Percentiles rank a stretch among this genome's conserved stretches.
Evolutionary conservation across 2,329 filamentous ascomycete genomes (phyloP).

Genomic region (Chaetomiaceae sp.): DNA sequence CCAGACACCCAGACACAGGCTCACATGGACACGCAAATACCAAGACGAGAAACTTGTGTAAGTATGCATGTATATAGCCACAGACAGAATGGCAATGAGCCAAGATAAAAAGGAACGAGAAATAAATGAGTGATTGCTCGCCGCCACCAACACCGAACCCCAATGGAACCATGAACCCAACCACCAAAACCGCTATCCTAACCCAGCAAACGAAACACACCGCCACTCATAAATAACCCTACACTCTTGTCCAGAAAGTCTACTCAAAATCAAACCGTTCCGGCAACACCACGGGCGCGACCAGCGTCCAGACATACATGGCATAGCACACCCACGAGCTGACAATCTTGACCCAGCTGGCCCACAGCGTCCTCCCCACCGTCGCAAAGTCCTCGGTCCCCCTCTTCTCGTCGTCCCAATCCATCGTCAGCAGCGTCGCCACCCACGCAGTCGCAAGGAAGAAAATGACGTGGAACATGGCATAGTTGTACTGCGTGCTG

Average conservation of each 20-base stretch:
- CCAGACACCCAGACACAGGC: too few relatives aligned
- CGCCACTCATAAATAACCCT: too few relatives aligned
- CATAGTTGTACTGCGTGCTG: conserved; percentile 92
- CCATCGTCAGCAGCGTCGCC: conserved; percentile 77
- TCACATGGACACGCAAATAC: too few relatives aligned
- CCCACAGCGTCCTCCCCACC: conserved; percentile 92
- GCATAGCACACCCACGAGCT: conserved; percentile 95
- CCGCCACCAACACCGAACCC: too few relatives aligned
- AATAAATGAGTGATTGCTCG: too few relatives aligned
- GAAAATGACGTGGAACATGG: conserved; percentile 96
- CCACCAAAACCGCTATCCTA: too few relatives aligned
- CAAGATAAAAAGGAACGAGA: background rate
- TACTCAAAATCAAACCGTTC: conserved; percentile 71
- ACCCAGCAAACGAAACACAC: too few relatives aligned
- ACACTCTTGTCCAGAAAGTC: too few relatives aligned
- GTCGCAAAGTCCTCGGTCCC: conserved; percentile 70
- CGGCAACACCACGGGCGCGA: conserved; percentile 80
- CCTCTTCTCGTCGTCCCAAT: conserved; percentile 61
- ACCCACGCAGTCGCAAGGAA: conserved; percentile 96
- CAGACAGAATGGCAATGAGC: too few relatives aligned
- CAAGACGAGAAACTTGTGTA: too few relatives aligned
- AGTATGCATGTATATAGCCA: too few relatives aligned
- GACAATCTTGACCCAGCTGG: conserved; percentile 98
- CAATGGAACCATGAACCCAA: too few relatives aligned
- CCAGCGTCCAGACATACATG: conserved; percentile 88